phyloP scores from a whole-genome alignment of 768 basidiomycete genomes.

The Coprinellus aureogranulatus region DNA sequence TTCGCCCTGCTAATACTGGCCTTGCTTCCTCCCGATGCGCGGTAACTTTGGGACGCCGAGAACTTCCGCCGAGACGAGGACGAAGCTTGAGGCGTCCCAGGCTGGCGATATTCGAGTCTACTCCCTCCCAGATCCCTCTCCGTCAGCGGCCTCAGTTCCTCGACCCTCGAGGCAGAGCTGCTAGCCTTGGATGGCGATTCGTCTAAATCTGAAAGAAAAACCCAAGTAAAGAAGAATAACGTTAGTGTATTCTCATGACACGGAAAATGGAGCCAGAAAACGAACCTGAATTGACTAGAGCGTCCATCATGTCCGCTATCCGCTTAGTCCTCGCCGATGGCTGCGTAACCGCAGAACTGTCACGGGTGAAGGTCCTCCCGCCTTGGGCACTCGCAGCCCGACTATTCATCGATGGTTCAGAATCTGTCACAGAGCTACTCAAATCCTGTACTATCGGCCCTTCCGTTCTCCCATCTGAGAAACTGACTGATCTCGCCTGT shows the following conservation, averaged over 20 bases:
- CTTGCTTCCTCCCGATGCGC: slow-evolving; percentile 22
- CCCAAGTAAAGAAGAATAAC: slow-evolving; percentile 8
- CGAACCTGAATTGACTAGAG: slow-evolving; percentile 68
- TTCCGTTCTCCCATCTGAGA: slow-evolving; percentile 89
- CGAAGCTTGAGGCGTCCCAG: slow-evolving; percentile 25
- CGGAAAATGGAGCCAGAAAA: slow-evolving; percentile 12
- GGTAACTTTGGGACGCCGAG: slow-evolving; percentile 44
- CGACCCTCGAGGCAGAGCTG: slow-evolving; percentile 39
- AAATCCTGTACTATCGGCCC: slow-evolving; percentile 86
- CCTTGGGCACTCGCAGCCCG: neutral
- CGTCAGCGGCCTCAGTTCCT: slow-evolving; percentile 45
- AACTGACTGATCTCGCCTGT: slow-evolving; percentile 90
- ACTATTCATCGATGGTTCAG: neutral
- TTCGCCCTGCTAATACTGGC: slow-evolving; percentile 34
- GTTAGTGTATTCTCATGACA: slow-evolving; percentile 1
- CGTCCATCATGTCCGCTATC: slow-evolving; percentile 77
- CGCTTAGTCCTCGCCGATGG: slow-evolving; percentile 74
- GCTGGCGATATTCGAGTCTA: slow-evolving; percentile 32
- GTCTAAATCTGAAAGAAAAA: slow-evolving; percentile 30
- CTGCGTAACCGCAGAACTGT: slow-evolving; percentile 26
- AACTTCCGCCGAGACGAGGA: slow-evolving; percentile 39
- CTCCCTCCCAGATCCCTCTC: neutral
- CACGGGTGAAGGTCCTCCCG: neutral
- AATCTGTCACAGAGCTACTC: slow-evolving; percentile 18
- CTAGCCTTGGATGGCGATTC: slow-evolving; percentile 58